Base-by-base conservation (phyloP, 306 rosid species). In the Cercis canadensis region DNA sequence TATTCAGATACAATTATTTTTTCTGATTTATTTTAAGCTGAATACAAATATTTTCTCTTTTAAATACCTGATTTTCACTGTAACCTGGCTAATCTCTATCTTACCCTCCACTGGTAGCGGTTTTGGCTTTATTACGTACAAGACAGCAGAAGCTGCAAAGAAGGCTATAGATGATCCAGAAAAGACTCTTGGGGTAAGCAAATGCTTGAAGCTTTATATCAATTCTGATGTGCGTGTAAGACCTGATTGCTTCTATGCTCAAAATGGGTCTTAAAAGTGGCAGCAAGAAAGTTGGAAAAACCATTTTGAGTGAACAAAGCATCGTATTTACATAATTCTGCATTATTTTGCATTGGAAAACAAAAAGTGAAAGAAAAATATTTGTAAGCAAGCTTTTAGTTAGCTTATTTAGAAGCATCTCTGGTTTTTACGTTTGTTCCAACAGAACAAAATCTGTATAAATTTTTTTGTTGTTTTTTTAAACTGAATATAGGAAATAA, bases 41-140 rank as follows among this genome's bases (percentile, higher is more conserved):
- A 8, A 37, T 8, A 5, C 43, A 37, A 37, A 5, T 0, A 8
- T 41, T 11, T 32, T 34, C 11, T 51, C 31, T 19, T 47, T 77
- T 32, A 39, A 21, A 58, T 10, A 5, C 49, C 60, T 54, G 55
- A 8, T 67, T 73, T 75, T 49, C 8, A 4, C 46, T 49, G 59
- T 70, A 58, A 34, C 59, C 12, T 19, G 69, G 69, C 7, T 75
- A n/a, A 40, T 77, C 76, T 55, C 68, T 47, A 31, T 59, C 55
- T 64, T 67, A 21, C 64, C 29, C 32, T 66, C 51, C 64, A 33
- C 57, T 62, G 80, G 77, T 74, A 89, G 95, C 75, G 90, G 92
- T 56, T 92, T 84, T 80, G 96, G 96, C 78, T 87, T 92, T 67
- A 87, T 92, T 57, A 92, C 92, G 2, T 89, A 77, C 83, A 84